These are phyloP conservation scores for Allomyces macrogynus DNA, from an alignment of 192 early-diverging fungal genomes.

Conservation along the genomic window DNA sequence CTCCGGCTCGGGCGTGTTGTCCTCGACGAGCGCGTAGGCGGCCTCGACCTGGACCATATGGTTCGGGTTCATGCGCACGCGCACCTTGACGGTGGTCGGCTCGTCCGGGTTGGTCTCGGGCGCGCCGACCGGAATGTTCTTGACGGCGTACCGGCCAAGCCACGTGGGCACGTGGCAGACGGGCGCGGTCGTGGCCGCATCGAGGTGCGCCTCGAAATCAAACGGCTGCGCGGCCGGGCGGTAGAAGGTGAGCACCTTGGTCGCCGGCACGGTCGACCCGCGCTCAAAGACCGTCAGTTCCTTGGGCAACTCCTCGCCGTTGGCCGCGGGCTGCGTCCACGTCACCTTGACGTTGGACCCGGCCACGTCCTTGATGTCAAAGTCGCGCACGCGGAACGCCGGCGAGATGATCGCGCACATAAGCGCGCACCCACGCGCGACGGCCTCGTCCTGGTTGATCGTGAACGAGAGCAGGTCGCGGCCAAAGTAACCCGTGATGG, in stretches of 20 bases:
- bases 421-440: constrained; percentile 85
- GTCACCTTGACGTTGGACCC: constrained; percentile 70
- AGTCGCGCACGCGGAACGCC: constrained; percentile 94
- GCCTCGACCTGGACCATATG: constrained; percentile 58
- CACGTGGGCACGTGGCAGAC: constrained; percentile 43
- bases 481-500: constrained; percentile 69
- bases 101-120: constrained; percentile 32
- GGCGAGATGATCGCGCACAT: constrained; percentile 95
- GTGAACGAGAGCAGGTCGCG: constrained; percentile 64
- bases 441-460: constrained; percentile 94
- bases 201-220: constrained; percentile 62
- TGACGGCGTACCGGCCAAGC: constrained; percentile 72
- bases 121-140: constrained; percentile 43
- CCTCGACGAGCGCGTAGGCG: constrained; percentile 59
- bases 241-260: constrained; percentile 82
- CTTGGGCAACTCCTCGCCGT: constrained; percentile 51
- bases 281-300: constrained; percentile 70
- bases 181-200: constrained; percentile 46
- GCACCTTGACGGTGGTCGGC: constrained; percentile 70
- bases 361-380: constrained; percentile 75
- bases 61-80: constrained; percentile 70
- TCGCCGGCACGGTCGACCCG: constrained; percentile 68
- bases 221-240: constrained; percentile 52
- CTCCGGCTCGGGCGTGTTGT: constrained; percentile 10
- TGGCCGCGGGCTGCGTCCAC: constrained; percentile 42